Percentiles rank a stretch among this genome's conserved stretches.
phyloP scores from a whole-genome alignment of 2,329 filamentous ascomycete genomes.

The Pestalotiopsis sp. region DNA sequence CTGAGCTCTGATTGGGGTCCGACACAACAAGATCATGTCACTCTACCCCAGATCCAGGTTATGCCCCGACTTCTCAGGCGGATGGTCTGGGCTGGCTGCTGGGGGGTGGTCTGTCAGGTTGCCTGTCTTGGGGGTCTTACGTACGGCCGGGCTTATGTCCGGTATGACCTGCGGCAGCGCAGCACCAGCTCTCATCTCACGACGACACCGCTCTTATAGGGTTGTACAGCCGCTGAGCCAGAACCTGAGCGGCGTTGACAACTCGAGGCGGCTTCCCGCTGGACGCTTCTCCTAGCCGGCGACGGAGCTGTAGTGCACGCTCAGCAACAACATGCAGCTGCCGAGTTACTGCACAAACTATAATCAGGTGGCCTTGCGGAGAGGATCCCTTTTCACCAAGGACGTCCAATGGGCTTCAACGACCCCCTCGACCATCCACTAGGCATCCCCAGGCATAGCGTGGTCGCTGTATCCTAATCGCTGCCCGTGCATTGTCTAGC shows the following conservation, averaged over 20 bases:
- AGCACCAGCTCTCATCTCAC: not conserved
- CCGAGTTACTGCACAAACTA: not conserved
- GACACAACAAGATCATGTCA: not conserved
- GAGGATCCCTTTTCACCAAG: too few relatives aligned
- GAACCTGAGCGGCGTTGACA: not conserved
- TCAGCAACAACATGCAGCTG: constrained; percentile 2
- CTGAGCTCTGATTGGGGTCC: not conserved
- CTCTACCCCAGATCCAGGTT: constrained; percentile 10
- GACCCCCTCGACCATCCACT: not conserved
- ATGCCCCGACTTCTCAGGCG: not conserved
- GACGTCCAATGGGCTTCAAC: too few relatives aligned
- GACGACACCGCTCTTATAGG: constrained; percentile 3
- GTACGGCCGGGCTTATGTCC: not conserved
- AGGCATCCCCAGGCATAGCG: not conserved
- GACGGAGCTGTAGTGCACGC: not conserved
- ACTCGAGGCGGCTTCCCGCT: constrained; percentile 3
- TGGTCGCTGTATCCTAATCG: not conserved
- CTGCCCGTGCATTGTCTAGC: not conserved
- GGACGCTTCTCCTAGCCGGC: not conserved
- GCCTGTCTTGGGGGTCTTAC: not conserved
- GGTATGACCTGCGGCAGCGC: not conserved
- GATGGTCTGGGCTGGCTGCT: not conserved
- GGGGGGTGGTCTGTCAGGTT: not conserved
- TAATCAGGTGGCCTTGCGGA: not conserved
- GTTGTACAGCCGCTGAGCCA: not conserved